A percentile compares a stretch with the other conserved stretches of the same genome.
Evolutionary conservation across 768 basidiomycete species (phyloP).

Genomic region (Leccinum aurantiacum): DNA sequence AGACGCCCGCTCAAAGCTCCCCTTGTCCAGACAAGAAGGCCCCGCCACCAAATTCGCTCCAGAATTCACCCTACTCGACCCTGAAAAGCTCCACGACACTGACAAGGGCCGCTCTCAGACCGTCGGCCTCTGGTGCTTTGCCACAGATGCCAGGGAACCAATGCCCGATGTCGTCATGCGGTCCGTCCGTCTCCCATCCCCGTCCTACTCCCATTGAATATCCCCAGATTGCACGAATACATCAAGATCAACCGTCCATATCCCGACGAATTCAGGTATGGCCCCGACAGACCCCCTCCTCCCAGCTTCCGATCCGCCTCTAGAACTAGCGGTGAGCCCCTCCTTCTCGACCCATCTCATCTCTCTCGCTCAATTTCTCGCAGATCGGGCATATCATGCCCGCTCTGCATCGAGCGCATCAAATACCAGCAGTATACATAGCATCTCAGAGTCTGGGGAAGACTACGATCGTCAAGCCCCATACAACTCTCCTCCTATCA

Average conservation of each 20-base stretch:
- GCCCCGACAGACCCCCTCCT: conserved; percentile 64
- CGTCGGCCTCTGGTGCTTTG: conserved; percentile 76
- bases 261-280: conserved; percentile 70
- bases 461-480: conserved; percentile 19
- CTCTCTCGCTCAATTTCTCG: conserved; percentile 7
- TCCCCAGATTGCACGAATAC: conserved; percentile 58
- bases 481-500: conserved; percentile 14
- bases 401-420: conserved; percentile 36
- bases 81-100: conserved; percentile 43
- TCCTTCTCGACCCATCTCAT: not conserved
- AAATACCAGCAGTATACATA: conserved; percentile 35
- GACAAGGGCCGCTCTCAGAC: conserved; percentile 59
- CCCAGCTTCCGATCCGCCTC: conserved; percentile 44
- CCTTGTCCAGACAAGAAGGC: conserved; percentile 29
- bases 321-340: conserved; percentile 28
- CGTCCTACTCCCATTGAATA: not conserved
- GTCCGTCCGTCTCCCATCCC: conserved; percentile 36
- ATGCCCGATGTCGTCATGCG: conserved; percentile 70
- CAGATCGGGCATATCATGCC: conserved; percentile 28
- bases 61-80: conserved; percentile 43
- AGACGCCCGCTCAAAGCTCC: conserved; percentile 29
- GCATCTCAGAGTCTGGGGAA: conserved; percentile 35
- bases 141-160: conserved; percentile 66
- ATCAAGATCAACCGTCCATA: conserved; percentile 67
- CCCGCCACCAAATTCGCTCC: conserved; percentile 48